Percentiles rank a stretch among this genome's conserved stretches.
Conservation (phyloP, 805 yeast genomes). For the Ogataea neopini region DNA sequence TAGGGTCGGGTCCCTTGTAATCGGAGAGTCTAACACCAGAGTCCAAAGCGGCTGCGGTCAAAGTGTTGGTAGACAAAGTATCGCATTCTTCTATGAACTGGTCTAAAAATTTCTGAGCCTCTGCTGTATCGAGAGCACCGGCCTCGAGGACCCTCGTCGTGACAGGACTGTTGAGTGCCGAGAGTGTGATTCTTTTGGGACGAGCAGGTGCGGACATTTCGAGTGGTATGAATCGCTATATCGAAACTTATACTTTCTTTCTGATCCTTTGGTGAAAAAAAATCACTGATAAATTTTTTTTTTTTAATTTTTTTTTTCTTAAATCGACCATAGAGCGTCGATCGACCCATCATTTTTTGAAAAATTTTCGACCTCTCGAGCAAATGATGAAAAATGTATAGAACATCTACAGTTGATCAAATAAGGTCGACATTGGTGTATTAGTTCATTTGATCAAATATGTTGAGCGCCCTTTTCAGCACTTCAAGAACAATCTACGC, state of each 20-base stretch:
- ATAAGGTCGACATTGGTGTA: no score
- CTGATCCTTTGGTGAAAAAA: not conserved
- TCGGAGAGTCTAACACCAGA: constrained; percentile 3
- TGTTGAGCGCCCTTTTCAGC: constrained; percentile 7
- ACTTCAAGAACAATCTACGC: constrained; percentile 1
- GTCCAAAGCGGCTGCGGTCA: constrained; percentile 13
- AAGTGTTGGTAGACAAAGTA: constrained; percentile 12
- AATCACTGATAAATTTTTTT: constrained; percentile 6
- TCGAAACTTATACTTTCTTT: no score
- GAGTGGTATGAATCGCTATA: not conserved
- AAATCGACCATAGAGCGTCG: not conserved
- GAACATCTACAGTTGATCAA: not conserved
- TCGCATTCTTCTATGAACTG: constrained; percentile 30
- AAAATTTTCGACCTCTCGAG: constrained; percentile 9
- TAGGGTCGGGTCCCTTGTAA: constrained; percentile 30
- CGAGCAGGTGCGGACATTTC: constrained; percentile 35
- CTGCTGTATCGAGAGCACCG: constrained; percentile 20
- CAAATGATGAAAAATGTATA: not conserved
- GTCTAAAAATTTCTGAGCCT: constrained; percentile 28
- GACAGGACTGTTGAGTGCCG: constrained; percentile 51
- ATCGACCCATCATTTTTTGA: not conserved
- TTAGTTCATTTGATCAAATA: not conserved
- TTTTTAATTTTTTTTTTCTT: constrained; percentile 3
- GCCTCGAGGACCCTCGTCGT: constrained; percentile 35
- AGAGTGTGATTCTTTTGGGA: constrained; percentile 42